phyloP scores from a whole-genome alignment of 2,329 filamentous ascomycete genomes.

The Fusarium camptoceras region DNA sequence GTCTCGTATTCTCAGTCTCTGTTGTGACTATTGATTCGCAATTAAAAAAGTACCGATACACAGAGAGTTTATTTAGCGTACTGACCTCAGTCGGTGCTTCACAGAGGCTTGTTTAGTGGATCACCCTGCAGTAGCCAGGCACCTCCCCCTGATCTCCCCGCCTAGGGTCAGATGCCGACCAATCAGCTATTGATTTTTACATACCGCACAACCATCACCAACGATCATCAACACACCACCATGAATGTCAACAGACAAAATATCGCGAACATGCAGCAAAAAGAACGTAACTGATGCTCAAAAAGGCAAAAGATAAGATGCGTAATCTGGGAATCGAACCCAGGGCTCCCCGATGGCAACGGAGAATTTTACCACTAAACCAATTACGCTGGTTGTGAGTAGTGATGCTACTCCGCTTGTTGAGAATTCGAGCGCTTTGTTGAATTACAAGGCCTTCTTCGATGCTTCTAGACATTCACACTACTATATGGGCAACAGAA shows the following conservation, averaged over 20 bases:
- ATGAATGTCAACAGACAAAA: background rate
- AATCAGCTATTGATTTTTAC: constrained; percentile 25
- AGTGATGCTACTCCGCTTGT: background rate
- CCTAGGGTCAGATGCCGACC: background rate
- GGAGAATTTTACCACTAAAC: constrained; percentile 37
- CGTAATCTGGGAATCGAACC: constrained; percentile 33
- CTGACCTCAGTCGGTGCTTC: background rate
- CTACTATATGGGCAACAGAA: no score
- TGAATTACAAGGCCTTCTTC: background rate
- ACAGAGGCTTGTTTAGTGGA: constrained; percentile 9
- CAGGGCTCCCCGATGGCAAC: constrained; percentile 34
- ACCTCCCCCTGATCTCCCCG: constrained; percentile 13
- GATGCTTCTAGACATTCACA: no score
- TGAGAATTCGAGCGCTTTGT: background rate
- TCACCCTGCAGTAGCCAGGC: constrained; percentile 31
- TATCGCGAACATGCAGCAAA: background rate
- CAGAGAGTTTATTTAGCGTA: constrained; percentile 14
- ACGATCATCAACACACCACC: background rate
- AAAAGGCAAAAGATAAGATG: background rate
- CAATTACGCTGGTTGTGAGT: constrained; percentile 18
- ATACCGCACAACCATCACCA: constrained; percentile 5
- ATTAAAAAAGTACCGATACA: background rate
- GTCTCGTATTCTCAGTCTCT: background rate
- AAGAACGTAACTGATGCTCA: rapidly evolving
- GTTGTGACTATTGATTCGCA: background rate